phyloP scores from a whole-genome alignment of 495 filamentous ascomycete species.

The Penicillium manginii region DNA sequence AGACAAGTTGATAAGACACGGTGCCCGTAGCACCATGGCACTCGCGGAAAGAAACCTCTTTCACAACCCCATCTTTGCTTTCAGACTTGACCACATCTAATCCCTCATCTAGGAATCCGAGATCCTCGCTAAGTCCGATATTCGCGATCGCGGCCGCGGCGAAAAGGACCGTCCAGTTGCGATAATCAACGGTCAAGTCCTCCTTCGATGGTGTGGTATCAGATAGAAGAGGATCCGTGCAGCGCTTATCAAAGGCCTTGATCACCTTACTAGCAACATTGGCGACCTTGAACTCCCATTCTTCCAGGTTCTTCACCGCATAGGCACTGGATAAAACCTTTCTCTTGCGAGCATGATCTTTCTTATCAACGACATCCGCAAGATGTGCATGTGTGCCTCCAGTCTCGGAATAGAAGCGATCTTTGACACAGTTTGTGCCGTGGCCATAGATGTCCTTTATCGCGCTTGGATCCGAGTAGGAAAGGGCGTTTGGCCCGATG shows the following conservation, averaged over 20 bases:
- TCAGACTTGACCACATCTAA: not conserved
- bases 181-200: not conserved
- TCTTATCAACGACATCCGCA: not conserved
- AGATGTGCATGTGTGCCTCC: not conserved
- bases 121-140: constrained; percentile 1
- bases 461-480: not conserved
- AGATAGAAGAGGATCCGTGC: not conserved
- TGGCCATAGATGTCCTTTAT: constrained; percentile 1
- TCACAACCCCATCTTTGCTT: not conserved
- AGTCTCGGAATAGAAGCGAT: constrained; percentile 1
- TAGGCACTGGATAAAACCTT: not conserved
- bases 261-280: not conserved
- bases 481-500: not conserved
- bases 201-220: not conserved
- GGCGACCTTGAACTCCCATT: constrained; percentile 2
- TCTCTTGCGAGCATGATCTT: not conserved
- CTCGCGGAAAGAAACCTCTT: not conserved
- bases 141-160: not conserved
- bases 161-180: not conserved
- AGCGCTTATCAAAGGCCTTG: not conserved
- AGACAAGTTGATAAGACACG: constrained; percentile 31
- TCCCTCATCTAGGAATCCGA: not conserved
- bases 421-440: not conserved
- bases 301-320: not conserved
- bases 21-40: not conserved